Evolutionary conservation across 2,329 filamentous ascomycete genomes (phyloP).

Genomic region (Penicillium corylophilum): DNA sequence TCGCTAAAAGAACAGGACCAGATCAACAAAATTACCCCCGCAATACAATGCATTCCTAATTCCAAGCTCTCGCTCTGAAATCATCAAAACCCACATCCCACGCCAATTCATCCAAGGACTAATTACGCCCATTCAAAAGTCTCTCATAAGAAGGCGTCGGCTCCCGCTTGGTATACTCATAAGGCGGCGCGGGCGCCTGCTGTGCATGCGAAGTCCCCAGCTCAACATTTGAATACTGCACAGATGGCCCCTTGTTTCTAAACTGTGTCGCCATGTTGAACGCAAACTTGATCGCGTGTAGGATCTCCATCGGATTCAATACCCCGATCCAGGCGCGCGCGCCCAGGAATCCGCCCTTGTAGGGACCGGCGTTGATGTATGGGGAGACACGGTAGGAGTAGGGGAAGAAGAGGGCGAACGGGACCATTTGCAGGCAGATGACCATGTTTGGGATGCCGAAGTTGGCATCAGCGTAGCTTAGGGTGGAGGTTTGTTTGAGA

Average conservation of each 20-base stretch:
- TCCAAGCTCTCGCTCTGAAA: too few species aligned
- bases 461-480: constrained; percentile 32
- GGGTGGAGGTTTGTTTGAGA: constrained; percentile 21
- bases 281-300: too few species aligned
- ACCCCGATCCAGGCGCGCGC: too few species aligned
- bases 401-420: constrained; percentile 32
- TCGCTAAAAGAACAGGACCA: too few species aligned
- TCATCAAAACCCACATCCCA: too few species aligned
- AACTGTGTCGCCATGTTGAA: too few species aligned
- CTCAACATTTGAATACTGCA: background rate
- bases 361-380: constrained; percentile 12
- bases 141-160: background rate
- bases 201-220: background rate
- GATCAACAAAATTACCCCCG: too few species aligned
- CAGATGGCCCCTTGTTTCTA: too few species aligned
- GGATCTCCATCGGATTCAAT: too few species aligned
- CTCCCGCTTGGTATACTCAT: background rate
- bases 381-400: constrained; percentile 29
- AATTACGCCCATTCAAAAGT: background rate
- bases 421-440: constrained; percentile 33
- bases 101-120: too few species aligned
- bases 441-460: constrained; percentile 32
- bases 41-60: too few species aligned
- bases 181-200: background rate
- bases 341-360: too few species aligned